Base-by-base conservation (phyloP, 257 asterid species). In the Plantago major region DNA sequence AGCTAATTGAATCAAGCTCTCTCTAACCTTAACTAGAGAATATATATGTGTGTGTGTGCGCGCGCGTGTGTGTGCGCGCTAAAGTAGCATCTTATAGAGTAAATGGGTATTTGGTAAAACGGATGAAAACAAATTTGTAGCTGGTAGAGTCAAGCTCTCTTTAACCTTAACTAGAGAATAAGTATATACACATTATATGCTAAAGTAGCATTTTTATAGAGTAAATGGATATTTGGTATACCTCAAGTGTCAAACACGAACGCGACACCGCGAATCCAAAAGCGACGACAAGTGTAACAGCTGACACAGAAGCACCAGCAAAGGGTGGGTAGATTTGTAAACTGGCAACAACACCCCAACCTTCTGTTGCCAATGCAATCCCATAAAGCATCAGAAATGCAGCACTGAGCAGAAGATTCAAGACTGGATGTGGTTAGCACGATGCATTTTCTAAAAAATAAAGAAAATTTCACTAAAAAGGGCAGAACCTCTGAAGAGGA, bases 311-410 rank as follows among this genome's bases (percentile, higher is more conserved):
- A 52, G 99, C 99, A 67, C 99, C 99, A 71, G 93, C 97, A 74
- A 93, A 93, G 11, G 99, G 97, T 44, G 97, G 97, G 80, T 89
- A 84, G 51, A 93, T 87, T 72, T 89, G 90, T 87, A 93, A 87
- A 70, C 99, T 93, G 69, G 99, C 99, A 57, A 93, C 99, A 45
- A 93, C 99, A 48, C 99, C 99, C 99, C 99, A 93, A 60, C 99
- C 97, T 86, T 93, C 99, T 66, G 59, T 81, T 55, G 99, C 99
- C 83, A 93, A 77, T 38, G 96, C 99, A 63, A 93, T 75, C 66
- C 94, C 99, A 53, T 89, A 93, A 59, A 93, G 97, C 86, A 93
- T 68, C 76, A 93, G 94, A 79, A 93, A 93, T 66, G 99, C 97
- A 76, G 94, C 94, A 76, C 99, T 93, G 76, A 3, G 45, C 42